These are phyloP conservation scores for Emiliania huxleyi DNA, from an alignment of 78 protist species.

Conservation along the genomic window DNA sequence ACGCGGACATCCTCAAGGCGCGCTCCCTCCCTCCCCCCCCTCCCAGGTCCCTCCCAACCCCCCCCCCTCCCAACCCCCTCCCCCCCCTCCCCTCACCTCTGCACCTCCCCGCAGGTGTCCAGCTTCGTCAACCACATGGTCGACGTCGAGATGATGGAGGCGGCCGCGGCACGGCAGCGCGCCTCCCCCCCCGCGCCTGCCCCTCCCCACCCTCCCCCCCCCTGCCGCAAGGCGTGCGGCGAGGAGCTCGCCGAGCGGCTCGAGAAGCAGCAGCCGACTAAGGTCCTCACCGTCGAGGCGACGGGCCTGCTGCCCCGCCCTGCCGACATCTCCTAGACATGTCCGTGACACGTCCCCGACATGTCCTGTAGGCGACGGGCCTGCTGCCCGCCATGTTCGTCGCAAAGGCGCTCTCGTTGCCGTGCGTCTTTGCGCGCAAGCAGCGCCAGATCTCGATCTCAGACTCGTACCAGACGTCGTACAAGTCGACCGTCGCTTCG, in stretches of 20 bases:
- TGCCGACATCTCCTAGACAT: no score
- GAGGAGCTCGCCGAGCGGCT: conserved; percentile 11
- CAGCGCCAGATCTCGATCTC: background rate
- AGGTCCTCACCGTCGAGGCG: conserved; percentile 13
- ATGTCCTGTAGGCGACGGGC: no score
- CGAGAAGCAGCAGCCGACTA: background rate
- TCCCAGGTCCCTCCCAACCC: no score
- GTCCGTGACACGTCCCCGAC: no score
- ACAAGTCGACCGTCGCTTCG: background rate
- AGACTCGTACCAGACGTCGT: background rate
- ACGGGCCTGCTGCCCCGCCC: background rate
- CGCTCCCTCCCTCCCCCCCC: no score
- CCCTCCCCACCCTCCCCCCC: no score
- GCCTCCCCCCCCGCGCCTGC: no score
- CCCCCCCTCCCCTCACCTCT: background rate
- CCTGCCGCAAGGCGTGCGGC: background rate
- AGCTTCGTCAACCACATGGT: conserved; percentile 2
- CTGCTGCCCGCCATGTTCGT: background rate
- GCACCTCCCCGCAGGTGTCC: background rate
- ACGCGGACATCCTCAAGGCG: background rate
- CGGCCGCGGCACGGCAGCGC: no score
- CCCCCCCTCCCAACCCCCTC: no score
- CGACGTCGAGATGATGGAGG: conserved; percentile 5
- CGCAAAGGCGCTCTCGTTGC: background rate
- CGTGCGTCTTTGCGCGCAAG: conserved; percentile 11